Evolutionary conservation across 169 alveolate genomes (phyloP).

Genomic region (Plasmodium falciparum): DNA sequence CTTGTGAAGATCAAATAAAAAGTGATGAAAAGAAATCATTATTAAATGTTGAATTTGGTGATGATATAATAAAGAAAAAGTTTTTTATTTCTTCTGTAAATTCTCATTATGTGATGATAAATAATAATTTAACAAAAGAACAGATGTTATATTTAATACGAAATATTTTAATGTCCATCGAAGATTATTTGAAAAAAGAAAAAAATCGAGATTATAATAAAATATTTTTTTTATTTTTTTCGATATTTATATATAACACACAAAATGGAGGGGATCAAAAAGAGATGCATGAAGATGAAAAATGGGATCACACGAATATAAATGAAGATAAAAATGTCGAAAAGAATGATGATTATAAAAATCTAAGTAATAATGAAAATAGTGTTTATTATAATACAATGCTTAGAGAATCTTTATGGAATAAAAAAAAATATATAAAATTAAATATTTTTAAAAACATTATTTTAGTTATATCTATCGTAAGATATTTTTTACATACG

Average conservation of each 20-base stretch:
- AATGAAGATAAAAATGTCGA: not conserved
- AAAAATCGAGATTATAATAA: conserved; percentile 18
- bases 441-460: conserved; percentile 17
- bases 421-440: not conserved
- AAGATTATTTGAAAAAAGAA: conserved; percentile 27
- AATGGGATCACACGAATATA: not conserved
- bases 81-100: conserved; percentile 37
- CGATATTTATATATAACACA: conserved; percentile 9
- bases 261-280: not conserved
- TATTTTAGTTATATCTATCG: conserved; percentile 13
- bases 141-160: conserved; percentile 30
- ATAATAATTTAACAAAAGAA: conserved; percentile 24
- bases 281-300: not conserved
- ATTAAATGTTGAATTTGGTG: conserved; percentile 12
- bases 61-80: conserved; percentile 35
- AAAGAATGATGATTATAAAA: not conserved
- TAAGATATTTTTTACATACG: conserved; percentile 37
- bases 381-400: too few relatives aligned
- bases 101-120: conserved; percentile 31
- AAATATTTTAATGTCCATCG: conserved; percentile 12
- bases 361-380: too few relatives aligned
- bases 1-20: not conserved
- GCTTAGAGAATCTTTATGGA: too few relatives aligned
- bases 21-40: not conserved
- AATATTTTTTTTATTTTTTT: conserved; percentile 41